phyloP scores from a whole-genome alignment of 2,329 filamentous ascomycete species.

The Fonsecaea nubica region DNA sequence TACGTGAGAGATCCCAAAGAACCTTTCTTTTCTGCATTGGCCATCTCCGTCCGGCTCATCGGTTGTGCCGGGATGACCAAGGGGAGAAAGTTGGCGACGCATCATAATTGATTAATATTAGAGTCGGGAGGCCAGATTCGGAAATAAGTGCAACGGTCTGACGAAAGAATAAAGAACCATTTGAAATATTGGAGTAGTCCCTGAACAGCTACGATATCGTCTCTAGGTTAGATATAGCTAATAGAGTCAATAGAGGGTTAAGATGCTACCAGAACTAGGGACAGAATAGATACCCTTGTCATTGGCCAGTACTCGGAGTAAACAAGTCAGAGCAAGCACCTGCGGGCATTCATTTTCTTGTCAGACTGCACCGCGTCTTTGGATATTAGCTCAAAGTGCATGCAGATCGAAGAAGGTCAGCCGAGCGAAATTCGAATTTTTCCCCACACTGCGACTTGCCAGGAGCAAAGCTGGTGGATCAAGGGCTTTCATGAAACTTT shows the following conservation, averaged over 20 bases:
- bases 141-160: not conserved
- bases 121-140: not conserved
- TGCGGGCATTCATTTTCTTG: too few relatives aligned
- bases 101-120: not conserved
- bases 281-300: too few relatives aligned
- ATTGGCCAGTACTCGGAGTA: too few relatives aligned
- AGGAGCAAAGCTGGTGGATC: not conserved
- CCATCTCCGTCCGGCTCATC: not conserved
- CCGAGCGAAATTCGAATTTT: slow-evolving; percentile 3
- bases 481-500: not conserved
- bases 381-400: not conserved
- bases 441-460: slow-evolving; percentile 2
- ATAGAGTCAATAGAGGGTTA: too few relatives aligned
- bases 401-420: not conserved
- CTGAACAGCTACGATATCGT: too few relatives aligned
- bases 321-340: too few relatives aligned
- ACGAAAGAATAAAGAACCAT: too few relatives aligned
- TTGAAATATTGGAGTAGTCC: too few relatives aligned
- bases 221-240: too few relatives aligned
- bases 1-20: not conserved
- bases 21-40: not conserved
- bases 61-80: slow-evolving; percentile 12
- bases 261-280: too few relatives aligned
- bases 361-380: too few relatives aligned
- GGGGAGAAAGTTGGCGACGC: slow-evolving; percentile 11